These are phyloP conservation scores for Pyrenochaeta sp. DNA, from an alignment of 2,329 filamentous ascomycete genomes.

Conservation along the genomic window DNA sequence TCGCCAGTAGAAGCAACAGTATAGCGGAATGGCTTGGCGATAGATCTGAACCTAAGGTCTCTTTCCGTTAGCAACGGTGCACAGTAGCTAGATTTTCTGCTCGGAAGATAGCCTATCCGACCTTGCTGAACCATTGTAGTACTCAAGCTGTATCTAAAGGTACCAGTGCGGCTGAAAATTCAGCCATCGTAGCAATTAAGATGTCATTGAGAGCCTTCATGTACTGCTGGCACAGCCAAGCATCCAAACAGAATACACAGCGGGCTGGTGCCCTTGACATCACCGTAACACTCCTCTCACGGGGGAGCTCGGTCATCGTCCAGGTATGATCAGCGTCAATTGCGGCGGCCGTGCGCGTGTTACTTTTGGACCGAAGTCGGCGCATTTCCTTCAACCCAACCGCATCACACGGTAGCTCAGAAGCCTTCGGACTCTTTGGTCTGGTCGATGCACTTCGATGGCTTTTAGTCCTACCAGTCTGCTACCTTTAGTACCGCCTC, in stretches of 20 bases:
- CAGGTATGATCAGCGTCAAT: too few relatives aligned
- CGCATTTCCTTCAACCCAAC: too few relatives aligned
- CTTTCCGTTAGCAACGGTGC: neutral
- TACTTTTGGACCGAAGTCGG: too few relatives aligned
- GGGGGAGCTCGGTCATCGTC: too few relatives aligned
- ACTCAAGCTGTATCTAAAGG: neutral
- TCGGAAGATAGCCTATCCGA: neutral
- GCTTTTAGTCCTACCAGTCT: conserved; percentile 20
- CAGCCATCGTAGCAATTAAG: neutral
- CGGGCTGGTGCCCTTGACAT: neutral
- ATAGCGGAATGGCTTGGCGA: too few relatives aligned
- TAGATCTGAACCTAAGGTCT: neutral
- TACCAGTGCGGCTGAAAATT: neutral
- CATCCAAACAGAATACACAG: neutral
- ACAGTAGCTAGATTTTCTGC: neutral
- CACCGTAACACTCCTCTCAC: neutral
- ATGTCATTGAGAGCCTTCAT: neutral
- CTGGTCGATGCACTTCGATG: neutral
- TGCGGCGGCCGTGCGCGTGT: too few relatives aligned
- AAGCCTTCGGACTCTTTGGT: too few relatives aligned
- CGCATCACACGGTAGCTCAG: too few relatives aligned
- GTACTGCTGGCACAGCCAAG: neutral
- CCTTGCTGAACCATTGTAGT: neutral
- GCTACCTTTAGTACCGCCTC: conserved; percentile 53
- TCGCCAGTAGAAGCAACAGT: too few relatives aligned